Base-by-base conservation (phyloP, 768 basidiomycete species). In the Macrolepiota fuliginosa region DNA sequence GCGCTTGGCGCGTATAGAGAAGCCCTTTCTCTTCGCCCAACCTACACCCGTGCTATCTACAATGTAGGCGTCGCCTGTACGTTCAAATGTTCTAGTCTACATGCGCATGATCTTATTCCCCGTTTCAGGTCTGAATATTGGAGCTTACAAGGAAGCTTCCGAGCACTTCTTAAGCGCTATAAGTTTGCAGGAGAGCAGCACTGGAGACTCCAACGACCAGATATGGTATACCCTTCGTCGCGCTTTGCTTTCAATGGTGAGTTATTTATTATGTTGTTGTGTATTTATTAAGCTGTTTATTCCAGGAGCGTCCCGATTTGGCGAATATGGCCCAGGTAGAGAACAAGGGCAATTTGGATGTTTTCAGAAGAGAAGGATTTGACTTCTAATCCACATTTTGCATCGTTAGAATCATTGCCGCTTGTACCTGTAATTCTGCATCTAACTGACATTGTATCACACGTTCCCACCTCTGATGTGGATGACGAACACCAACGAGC, bases 1-100 rank as follows among this genome's bases (percentile, higher is more conserved):
- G 96, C 96, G 3, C 76, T 94, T 9, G 90, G 90, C 15, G 91
- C 90, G 13, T 97, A 99, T 72, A 83, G 91, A 62, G 88, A 95
- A 71, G 97, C 97, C 0, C 81, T 99, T 25, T 88, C 87, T 68
- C 77, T 98, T 51, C 85, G 94, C 40, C 97, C 97, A 27, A 96
- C 94, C 0, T 99, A 97, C 72, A 98, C 97, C 0, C 88, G 97
- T 11, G 97, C 96, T 10, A 92, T 98, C 24, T 98, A 96, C 71
- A 99, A 99, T 68, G 92, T 99, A 37, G 97, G 96, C 47, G 97
- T 99, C 27, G 95, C 96, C 22, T 99, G 95, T 95, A 69, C 67
- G 92, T 84, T 56, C 55, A 45, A 4, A 15, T 19, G 6, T 12
- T 9, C 32, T 49, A 13, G 27, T 42, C 42, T 51, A 56, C 62